phyloP scores from a whole-genome alignment of 345 rosid species.

The Pelargonium nanum region DNA sequence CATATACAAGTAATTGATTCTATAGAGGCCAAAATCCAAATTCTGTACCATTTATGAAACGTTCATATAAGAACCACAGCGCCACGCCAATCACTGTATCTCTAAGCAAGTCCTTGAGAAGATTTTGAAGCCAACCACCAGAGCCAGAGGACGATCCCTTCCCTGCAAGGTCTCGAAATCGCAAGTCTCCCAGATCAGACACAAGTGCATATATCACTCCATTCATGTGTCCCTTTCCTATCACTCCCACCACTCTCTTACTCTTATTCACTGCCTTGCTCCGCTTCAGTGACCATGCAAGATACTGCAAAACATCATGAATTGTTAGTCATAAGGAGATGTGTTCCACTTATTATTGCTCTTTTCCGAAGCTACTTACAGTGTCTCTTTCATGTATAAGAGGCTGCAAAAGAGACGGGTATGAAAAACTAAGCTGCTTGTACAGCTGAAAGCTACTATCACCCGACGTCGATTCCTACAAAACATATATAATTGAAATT shows the following conservation, averaged over 20 bases:
- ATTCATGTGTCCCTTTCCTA: slow-evolving; percentile 81
- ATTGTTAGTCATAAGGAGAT: not conserved
- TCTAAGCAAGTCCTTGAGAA: slow-evolving; percentile 6
- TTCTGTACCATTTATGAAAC: not conserved
- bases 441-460: slow-evolving; percentile 47
- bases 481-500: not conserved
- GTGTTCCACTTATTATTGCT: not conserved
- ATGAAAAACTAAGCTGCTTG: slow-evolving; percentile 55
- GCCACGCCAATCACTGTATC: slow-evolving; percentile 7
- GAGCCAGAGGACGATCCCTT: slow-evolving; percentile 21
- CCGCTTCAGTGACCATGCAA: slow-evolving; percentile 85
- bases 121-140: slow-evolving; percentile 3
- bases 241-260: slow-evolving; percentile 68
- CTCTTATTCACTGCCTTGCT: slow-evolving; percentile 79
- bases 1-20: too few species aligned
- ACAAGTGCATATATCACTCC: slow-evolving; percentile 69
- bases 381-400: slow-evolving; percentile 82
- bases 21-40: too few species aligned
- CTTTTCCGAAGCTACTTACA: slow-evolving; percentile 23
- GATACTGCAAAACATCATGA: slow-evolving; percentile 36
- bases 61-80: slow-evolving; percentile 16
- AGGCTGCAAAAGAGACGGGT: slow-evolving; percentile 63
- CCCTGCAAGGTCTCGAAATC: slow-evolving; percentile 68
- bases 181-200: slow-evolving; percentile 59
- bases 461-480: slow-evolving; percentile 38